Evolutionary conservation across 2,329 filamentous ascomycete species (phyloP).

Genomic region (Aphanocladium album): DNA sequence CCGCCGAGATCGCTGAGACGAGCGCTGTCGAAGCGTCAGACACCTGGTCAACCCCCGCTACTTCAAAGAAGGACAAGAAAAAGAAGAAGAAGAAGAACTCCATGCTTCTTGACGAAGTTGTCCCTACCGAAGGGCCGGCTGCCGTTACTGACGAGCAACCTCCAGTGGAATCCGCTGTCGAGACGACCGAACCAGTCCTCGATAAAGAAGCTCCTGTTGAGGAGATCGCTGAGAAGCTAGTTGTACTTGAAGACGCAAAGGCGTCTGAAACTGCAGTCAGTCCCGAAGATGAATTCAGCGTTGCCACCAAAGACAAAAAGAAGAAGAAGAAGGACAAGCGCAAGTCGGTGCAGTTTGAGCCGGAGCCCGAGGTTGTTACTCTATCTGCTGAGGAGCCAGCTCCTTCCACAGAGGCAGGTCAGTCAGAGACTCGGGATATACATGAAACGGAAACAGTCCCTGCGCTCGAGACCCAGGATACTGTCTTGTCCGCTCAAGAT

Average conservation of each 20-base stretch:
- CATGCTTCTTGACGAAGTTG: conserved; percentile 9
- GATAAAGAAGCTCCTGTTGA: neutral
- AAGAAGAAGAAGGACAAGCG: conserved; percentile 17
- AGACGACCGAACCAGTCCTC: neutral
- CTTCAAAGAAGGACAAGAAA: conserved; percentile 24
- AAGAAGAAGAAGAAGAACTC: conserved; percentile 21
- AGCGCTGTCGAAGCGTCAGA: conserved; percentile 6
- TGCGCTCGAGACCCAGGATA: conserved; percentile 21
- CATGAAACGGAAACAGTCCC: conserved; percentile 4
- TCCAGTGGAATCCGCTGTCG: neutral
- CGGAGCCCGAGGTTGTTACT: conserved; percentile 5
- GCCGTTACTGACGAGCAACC: neutral
- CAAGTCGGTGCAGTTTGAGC: conserved; percentile 20
- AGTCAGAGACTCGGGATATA: neutral
- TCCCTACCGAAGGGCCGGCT: conserved; percentile 1
- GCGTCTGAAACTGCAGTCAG: neutral
- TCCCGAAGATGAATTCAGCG: conserved; percentile 7
- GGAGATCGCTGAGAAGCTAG: neutral
- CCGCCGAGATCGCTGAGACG: neutral
- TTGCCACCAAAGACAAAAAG: conserved; percentile 14
- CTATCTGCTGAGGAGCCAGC: neutral
- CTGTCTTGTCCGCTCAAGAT: conserved; percentile 29
- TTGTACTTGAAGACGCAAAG: neutral
- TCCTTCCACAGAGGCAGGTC: neutral
- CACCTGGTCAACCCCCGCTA: neutral